Evolutionary conservation across 2,329 filamentous ascomycete species (phyloP).

Genomic region (Colletotrichum liaoningense): DNA sequence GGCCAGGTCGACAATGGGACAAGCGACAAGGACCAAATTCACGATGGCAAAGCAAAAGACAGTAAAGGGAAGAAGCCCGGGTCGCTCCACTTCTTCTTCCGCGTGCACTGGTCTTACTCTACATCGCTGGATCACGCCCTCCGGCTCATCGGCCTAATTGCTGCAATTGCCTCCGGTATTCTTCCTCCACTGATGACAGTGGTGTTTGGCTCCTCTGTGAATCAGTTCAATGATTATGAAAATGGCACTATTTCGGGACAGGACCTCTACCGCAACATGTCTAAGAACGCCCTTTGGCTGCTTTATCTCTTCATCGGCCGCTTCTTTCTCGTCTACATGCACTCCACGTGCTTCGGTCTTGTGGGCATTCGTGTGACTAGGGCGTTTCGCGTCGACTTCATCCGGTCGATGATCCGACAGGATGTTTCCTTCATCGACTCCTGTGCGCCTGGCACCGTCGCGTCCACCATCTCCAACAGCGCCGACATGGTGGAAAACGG

Average conservation of each 20-base stretch:
- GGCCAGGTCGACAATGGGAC: background rate
- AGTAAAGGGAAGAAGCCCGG: background rate
- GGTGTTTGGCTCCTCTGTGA: background rate
- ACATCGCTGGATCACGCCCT: background rate
- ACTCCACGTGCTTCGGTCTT: background rate
- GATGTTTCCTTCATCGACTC: background rate
- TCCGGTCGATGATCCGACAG: background rate
- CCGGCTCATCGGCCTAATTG: background rate
- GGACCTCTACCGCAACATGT: background rate
- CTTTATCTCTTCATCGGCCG: background rate
- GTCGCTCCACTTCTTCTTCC: background rate
- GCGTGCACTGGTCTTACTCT: background rate
- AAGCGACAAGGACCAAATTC: background rate
- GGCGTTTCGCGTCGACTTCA: background rate
- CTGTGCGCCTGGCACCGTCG: background rate
- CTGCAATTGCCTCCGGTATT: background rate
- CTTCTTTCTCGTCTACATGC: background rate
- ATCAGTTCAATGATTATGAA: background rate
- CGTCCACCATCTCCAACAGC: background rate
- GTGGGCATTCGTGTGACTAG: background rate
- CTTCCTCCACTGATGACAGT: background rate
- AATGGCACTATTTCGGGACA: background rate
- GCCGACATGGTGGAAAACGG: background rate
- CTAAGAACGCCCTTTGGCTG: background rate
- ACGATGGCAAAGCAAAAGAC: background rate